Conservation (phyloP, 2,329 filamentous ascomycete species). For the Phaeophleospora eucalypticola region DNA sequence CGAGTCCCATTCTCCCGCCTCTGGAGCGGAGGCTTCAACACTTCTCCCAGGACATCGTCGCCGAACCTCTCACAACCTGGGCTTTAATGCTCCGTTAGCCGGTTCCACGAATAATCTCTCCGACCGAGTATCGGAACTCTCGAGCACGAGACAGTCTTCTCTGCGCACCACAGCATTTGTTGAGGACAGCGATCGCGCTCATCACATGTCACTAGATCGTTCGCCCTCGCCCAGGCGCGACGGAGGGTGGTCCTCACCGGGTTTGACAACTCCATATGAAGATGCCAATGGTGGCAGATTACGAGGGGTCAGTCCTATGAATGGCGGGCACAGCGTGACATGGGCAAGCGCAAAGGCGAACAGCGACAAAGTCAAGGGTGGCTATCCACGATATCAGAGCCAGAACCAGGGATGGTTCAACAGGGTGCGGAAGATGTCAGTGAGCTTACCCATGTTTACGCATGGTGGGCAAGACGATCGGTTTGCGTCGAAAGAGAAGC, state of each 20-base stretch:
- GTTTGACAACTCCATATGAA: constrained; percentile 62
- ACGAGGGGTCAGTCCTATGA: constrained; percentile 57
- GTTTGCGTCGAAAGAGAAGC: constrained; percentile 75
- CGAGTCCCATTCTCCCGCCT: constrained; percentile 9
- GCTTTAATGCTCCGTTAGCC: constrained; percentile 12
- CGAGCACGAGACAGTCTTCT: constrained; percentile 12
- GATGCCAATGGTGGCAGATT: constrained; percentile 52
- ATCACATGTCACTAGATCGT: constrained; percentile 73
- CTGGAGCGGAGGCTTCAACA: constrained; percentile 18
- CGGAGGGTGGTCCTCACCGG: constrained; percentile 80
- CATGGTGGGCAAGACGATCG: constrained; percentile 40
- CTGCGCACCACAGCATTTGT: constrained; percentile 19
- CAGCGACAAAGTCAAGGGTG: constrained; percentile 63
- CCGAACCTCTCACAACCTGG: constrained; percentile 15
- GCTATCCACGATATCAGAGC: constrained; percentile 75
- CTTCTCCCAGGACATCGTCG: constrained; percentile 20
- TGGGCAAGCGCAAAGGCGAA: constrained; percentile 82
- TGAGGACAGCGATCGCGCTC: constrained; percentile 22
- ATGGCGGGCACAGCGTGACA: constrained; percentile 52
- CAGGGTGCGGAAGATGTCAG: constrained; percentile 74
- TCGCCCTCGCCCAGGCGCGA: constrained; percentile 80
- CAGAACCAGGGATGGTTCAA: constrained; percentile 80
- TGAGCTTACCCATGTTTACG: constrained; percentile 70
- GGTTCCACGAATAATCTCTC: neutral
- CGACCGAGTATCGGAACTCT: neutral